Base-by-base conservation (phyloP, 495 filamentous ascomycete genomes). In the Penicillium subrubescens region DNA sequence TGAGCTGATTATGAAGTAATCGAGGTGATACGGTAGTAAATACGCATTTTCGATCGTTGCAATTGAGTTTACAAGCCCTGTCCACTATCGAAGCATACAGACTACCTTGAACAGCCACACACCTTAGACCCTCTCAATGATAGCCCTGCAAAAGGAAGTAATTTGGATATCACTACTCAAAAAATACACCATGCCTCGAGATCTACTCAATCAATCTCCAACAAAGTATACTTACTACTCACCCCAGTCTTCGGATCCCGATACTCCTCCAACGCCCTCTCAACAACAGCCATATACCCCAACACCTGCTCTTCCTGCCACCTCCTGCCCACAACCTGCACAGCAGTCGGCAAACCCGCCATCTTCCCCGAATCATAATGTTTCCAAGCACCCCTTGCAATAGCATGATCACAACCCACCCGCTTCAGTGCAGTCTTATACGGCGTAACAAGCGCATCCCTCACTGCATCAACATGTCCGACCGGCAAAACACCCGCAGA, bases 291-390 rank as follows among this genome's bases (percentile, higher is more conserved):
- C 94, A 98, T 97, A 23, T 91, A 82, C 0, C 89, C 89, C 63
- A 97, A 77, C 14, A 97, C 92, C 78, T 96, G 96, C 82, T 97
- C 95, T 75, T 99, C 94, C 74, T 96, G 86, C 72, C 96, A 83
- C 34, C 93, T 83, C 60, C 90, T 84, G 8, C 93, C 94, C 0
- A 97, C 90, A 7, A 97, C 81, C 76, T 97, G 95, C 39, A 97
- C 86, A 0, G 84, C 93, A 3, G 97, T 93, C 0, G 94, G 93
- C 63, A 97, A 79, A 6, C 92, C 94, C 39, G 91, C 87, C 93
- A 97, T 97, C 59, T 83, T 86, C 6, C 79, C 76, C 0, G 92
- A 89, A 71, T 98, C 88, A 71, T 98, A 99, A 69, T 92, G 87
- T 72, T 87, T 90, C 81, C 95, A 98, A 0, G 92, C 94, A 8